phyloP scores from a whole-genome alignment of 169 alveolate genomes.

The Plasmodium inui region DNA sequence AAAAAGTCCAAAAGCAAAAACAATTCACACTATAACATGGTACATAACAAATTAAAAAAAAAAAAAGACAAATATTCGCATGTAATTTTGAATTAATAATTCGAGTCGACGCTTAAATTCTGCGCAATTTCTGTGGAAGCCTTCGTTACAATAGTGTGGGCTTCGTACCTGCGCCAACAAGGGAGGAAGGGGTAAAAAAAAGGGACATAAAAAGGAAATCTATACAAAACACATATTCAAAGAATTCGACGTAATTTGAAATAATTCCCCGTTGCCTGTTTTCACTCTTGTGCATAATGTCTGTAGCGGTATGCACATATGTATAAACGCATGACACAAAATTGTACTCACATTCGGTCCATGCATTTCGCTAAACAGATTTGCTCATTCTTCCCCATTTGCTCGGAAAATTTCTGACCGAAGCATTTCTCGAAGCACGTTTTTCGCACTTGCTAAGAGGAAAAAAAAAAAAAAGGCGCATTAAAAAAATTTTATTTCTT shows the following conservation, averaged over 20 bases:
- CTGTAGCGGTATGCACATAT: background rate
- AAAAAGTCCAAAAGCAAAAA: background rate
- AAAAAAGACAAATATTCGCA: background rate
- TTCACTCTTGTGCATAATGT: background rate
- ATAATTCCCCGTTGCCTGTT: background rate
- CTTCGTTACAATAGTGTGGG: constrained; percentile 89
- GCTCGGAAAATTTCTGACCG: constrained; percentile 85
- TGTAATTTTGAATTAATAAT: constrained; percentile 27
- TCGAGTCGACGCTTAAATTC: constrained; percentile 75
- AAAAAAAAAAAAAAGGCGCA: background rate
- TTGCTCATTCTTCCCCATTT: constrained; percentile 86
- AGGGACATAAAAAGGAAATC: background rate
- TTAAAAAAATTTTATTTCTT: background rate
- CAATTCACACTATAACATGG: background rate
- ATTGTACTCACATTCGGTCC: constrained; percentile 89
- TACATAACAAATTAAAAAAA: background rate
- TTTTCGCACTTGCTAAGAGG: constrained; percentile 87
- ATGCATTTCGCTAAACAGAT: constrained; percentile 91
- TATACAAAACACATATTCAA: background rate
- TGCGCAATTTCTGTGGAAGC: constrained; percentile 88
- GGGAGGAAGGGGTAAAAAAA: background rate
- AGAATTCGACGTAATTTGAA: background rate
- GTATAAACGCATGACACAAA: background rate
- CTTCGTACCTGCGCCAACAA: constrained; percentile 86
- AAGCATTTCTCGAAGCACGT: constrained; percentile 91